Base-by-base conservation (phyloP, 495 filamentous ascomycete species). In the Chaetomium cochliodes region DNA sequence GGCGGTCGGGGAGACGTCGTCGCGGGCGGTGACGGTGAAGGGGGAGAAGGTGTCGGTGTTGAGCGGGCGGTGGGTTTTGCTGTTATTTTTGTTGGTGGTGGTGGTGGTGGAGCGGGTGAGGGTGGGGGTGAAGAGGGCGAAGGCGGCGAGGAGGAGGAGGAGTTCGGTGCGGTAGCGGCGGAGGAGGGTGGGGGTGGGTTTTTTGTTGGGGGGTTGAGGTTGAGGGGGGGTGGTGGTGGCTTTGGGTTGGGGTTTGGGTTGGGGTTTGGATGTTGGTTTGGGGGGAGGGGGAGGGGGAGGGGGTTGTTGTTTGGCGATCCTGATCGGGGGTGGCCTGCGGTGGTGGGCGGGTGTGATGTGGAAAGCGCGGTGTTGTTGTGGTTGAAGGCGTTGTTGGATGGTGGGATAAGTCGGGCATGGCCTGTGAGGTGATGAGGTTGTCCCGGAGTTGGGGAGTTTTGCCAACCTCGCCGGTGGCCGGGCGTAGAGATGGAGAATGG, bases 1-100 rank as follows among this genome's bases (percentile, higher is more conserved):
- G 66, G 87, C 88, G 0, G 88, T 90, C 5, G 86, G 80, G 5
- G 92, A 91, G n/a, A 96, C 82, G 0, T 84, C 79, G 51, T 90
- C 84, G 69, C 84, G 86, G 3, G 81, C 78, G 3, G 84, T 79
- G 54, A 98, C 82, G 20, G 81, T 84, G 67, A 86, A 86, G 16
- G 85, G 85, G 11, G 83, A 81, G 72, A 93, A 93, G 16, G 72
- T 73, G 12, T 61, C 57, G 0, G 73, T 63, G 69, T 84, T 83
- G 50, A 88, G 77, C 5, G 63, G 37, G 52, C 41, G 12, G 16
- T 18, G 11, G 44, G 26, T 6, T 0, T 26, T 52, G 22, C 23
- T 11, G 7, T n/a, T 15, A 15, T 33, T 33, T 33, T n/a, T 30
- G 28, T 37, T 59, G 53, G 49, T 41, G 25, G 62, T 63, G 11